These are phyloP conservation scores for Cercospora canescens DNA, from an alignment of 2,329 filamentous ascomycete species.

Conservation along the genomic window DNA sequence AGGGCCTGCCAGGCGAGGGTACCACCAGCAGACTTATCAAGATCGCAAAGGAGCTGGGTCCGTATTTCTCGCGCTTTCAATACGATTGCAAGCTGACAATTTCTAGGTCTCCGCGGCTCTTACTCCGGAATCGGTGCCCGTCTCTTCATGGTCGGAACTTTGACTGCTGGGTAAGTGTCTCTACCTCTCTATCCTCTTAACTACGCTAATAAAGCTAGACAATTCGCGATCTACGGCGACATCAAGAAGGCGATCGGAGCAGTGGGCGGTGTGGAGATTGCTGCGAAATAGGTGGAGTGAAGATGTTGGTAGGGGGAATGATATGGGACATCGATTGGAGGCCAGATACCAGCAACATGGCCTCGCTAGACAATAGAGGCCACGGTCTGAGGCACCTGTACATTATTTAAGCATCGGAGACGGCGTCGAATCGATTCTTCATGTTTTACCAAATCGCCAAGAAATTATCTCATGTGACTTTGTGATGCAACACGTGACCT, in stretches of 20 bases:
- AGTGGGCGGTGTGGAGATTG: slow-evolving; percentile 73
- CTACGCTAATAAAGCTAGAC: neutral
- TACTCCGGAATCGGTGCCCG: slow-evolving; percentile 81
- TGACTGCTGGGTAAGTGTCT: slow-evolving; percentile 65
- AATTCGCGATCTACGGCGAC: neutral
- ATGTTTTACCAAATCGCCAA: neutral
- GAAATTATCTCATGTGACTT: too few species aligned
- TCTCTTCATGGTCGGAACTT: slow-evolving; percentile 72
- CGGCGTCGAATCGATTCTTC: neutral
- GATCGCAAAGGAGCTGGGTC: slow-evolving; percentile 75
- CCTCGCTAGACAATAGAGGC: neutral
- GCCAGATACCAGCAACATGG: neutral
- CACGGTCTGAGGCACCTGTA: neutral
- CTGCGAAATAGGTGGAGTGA: slow-evolving; percentile 27
- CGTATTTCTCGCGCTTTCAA: neutral
- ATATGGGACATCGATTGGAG: too few species aligned
- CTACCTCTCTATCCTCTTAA: neutral
- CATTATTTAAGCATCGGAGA: neutral
- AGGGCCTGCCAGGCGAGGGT: slow-evolving; percentile 82
- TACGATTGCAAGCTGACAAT: neutral
- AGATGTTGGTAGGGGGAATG: too few species aligned
- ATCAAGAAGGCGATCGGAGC: slow-evolving; percentile 57
- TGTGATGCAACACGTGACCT: neutral
- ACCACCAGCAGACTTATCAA: slow-evolving; percentile 79
- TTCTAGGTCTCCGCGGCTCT: slow-evolving; percentile 64